Percentiles rank a stretch among this genome's conserved stretches.
These are phyloP conservation scores for Acacia acuminata DNA, from an alignment of 306 rosid species.

Conservation along the genomic window DNA sequence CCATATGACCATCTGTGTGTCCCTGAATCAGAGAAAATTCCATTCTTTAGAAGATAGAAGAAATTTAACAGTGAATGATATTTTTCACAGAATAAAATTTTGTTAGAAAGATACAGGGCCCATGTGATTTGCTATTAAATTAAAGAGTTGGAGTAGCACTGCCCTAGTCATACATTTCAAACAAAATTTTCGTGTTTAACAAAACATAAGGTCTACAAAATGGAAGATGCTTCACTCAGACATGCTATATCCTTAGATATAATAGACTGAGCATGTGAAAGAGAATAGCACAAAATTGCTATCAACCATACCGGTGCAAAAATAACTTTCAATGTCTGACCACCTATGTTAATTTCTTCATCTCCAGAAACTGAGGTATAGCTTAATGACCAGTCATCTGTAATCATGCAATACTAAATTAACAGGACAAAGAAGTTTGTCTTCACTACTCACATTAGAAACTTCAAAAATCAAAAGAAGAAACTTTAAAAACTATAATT, in stretches of 20 bases:
- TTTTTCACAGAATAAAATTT: neutral
- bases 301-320: conserved; percentile 75
- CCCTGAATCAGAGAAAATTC: conserved; percentile 53
- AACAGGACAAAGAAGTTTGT: conserved; percentile 1
- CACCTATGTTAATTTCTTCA: conserved; percentile 70
- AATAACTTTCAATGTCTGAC: conserved; percentile 61
- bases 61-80: neutral
- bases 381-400: conserved; percentile 84
- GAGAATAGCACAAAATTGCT: conserved; percentile 67
- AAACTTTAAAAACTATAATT: neutral
- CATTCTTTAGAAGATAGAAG: conserved; percentile 30
- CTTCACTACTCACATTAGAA: neutral
- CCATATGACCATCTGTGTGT: conserved; percentile 97
- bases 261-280: conserved; percentile 15
- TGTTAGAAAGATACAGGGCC: neutral
- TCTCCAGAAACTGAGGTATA: conserved; percentile 62
- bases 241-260: conserved; percentile 3
- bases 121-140: neutral
- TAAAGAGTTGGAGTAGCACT: conserved; percentile 5
- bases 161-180: conserved; percentile 17
- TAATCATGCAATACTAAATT: conserved; percentile 26
- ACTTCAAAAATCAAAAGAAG: neutral
- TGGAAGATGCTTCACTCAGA: conserved; percentile 2
- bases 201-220: conserved; percentile 23
- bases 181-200: conserved; percentile 21